Evolutionary conservation across 2,329 filamentous ascomycete genomes (phyloP).

Genomic region (Ophiostoma ulmi): DNA sequence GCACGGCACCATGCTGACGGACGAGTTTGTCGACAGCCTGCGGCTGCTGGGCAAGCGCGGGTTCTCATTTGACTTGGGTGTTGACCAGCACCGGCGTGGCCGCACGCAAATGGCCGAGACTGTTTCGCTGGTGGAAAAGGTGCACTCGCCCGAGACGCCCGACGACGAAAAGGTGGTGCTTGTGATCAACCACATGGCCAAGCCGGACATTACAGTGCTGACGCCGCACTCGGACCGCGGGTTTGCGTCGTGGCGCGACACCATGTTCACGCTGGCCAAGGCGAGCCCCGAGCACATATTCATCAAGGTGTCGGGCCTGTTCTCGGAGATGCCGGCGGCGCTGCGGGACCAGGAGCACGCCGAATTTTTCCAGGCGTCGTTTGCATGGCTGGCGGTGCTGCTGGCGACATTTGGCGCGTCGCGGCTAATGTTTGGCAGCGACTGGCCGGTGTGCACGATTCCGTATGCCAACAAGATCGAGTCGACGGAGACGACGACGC

Average conservation of each 20-base stretch:
- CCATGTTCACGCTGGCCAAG: conserved; percentile 62
- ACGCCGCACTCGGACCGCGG: conserved; percentile 51
- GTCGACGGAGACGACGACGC: background rate
- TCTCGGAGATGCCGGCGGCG: conserved; percentile 67
- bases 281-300: conserved; percentile 55
- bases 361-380: conserved; percentile 58
- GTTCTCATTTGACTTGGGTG: conserved; percentile 73
- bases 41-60: conserved; percentile 59
- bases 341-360: conserved; percentile 46
- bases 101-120: conserved; percentile 67
- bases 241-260: conserved; percentile 64
- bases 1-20: conserved; percentile 57
- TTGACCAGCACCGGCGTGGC: conserved; percentile 75
- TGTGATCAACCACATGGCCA: conserved; percentile 82
- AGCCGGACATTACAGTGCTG: conserved; percentile 67
- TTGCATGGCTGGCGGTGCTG: conserved; percentile 67
- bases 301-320: conserved; percentile 86
- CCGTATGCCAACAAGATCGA: conserved; percentile 37
- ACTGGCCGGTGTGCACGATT: conserved; percentile 88
- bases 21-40: conserved; percentile 60
- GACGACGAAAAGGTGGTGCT: conserved; percentile 59
- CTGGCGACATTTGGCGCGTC: conserved; percentile 66
- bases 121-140: conserved; percentile 62
- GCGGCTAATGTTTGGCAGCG: conserved; percentile 82
- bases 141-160: conserved; percentile 51